phyloP scores from a whole-genome alignment of 2,329 filamentous ascomycete species.

The Fusarium redolens region DNA sequence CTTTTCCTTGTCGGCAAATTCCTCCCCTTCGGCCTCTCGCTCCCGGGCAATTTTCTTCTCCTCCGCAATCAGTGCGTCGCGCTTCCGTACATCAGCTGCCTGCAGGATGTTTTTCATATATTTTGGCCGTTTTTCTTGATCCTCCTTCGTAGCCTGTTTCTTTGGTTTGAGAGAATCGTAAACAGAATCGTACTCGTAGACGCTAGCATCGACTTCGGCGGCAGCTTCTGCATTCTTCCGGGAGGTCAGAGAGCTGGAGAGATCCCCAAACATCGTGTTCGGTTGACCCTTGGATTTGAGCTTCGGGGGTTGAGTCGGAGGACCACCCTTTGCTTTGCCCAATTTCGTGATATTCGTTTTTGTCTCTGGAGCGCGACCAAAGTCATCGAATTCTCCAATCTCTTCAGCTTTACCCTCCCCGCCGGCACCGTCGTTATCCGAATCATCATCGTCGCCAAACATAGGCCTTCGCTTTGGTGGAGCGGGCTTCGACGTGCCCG shows the following conservation, averaged over 20 bases:
- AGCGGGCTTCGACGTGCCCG: conserved; percentile 59
- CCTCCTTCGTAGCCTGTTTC: conserved; percentile 66
- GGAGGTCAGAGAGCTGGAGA: conserved; percentile 73
- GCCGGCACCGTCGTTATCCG: conserved; percentile 60
- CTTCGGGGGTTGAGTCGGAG: conserved; percentile 55
- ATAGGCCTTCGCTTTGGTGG: conserved; percentile 65
- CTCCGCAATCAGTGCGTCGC: conserved; percentile 80
- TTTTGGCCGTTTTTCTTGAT: conserved; percentile 73
- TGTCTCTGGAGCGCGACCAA: conserved; percentile 45
- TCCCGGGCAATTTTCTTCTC: conserved; percentile 84
- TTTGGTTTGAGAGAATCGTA: conserved; percentile 81
- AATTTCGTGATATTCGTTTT: conserved; percentile 46
- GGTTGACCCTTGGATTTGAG: conserved; percentile 56
- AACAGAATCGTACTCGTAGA: conserved; percentile 88
- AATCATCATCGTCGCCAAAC: conserved; percentile 68
- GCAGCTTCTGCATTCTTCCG: conserved; percentile 74
- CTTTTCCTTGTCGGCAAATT: conserved; percentile 84
- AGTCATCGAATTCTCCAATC: conserved; percentile 73
- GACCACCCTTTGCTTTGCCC: conserved; percentile 49
- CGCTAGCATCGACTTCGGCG: conserved; percentile 74
- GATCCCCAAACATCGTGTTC: conserved; percentile 68
- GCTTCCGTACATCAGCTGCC: conserved; percentile 80
- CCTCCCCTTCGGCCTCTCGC: conserved; percentile 82
- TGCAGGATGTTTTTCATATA: conserved; percentile 82
- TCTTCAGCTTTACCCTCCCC: conserved; percentile 60